Evolutionary conservation across 768 basidiomycete species (phyloP), one percentile per base, ranked within the genome.

Genomic region (Ramaria sp.): DNA sequence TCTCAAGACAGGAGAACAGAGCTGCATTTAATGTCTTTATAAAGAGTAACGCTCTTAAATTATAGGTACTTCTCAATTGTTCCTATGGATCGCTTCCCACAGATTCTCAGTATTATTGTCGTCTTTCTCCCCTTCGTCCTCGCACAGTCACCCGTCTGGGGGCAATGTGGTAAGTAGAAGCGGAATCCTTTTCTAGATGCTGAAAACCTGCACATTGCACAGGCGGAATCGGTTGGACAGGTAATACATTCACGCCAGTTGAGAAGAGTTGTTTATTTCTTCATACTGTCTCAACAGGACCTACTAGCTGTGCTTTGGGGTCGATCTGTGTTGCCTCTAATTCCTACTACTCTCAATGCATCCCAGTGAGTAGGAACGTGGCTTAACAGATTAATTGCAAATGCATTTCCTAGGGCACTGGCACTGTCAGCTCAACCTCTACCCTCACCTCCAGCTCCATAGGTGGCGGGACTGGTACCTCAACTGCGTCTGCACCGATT

Each of bases 291-390:
- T 3, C 32, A 13, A 34, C 32, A 39, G 51, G 73, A 63, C 24
- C 65, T 15, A 66, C 64, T 15, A 64, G 73, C 9, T 77, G 74
- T 51, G 64, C 70, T 25, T n/a, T 70, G 4, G 73, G 73, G 3
- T 68, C 65, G 25, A 64, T 63, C 8, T 76, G 75, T 60, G 66
- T 62, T 9, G 63, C 60, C 38, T 60, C 59, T n/a, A 76, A 73
- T 60, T 38, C 67, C 5, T 76, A 66, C 55, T 76, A 73, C 59
- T 73, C 69, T 10, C 75, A 76, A 58, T 76, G 75, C 59, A 63
- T 76, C 22, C 73, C 66, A 3, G 61, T 52, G 41, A 36, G 32
- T 15, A 8, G n/a, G 16, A 38, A 8, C 10, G 4, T 24, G 27
- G 2, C 34, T 50, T 20, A 41, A n/a, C 13, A 10, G 2, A 60